Percentiles rank a stretch among this genome's conserved stretches.
Evolutionary conservation across 495 filamentous ascomycete species (phyloP).

Genomic region (Penicillium psychrofluorescens): DNA sequence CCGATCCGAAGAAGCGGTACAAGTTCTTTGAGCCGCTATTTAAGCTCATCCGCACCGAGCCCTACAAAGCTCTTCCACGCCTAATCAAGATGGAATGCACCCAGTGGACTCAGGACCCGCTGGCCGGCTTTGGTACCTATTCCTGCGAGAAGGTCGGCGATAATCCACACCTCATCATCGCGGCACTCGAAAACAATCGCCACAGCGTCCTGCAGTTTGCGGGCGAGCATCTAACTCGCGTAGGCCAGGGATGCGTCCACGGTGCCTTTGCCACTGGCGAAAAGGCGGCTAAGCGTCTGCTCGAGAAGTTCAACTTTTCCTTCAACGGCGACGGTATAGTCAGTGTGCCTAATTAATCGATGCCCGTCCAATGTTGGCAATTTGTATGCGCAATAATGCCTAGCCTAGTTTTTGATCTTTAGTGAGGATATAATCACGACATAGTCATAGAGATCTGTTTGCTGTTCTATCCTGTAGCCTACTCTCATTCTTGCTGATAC

Average conservation of each 20-base stretch:
- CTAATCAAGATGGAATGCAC: constrained; percentile 17
- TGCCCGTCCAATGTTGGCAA: too few species aligned
- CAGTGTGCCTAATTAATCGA: too few species aligned
- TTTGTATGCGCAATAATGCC: too few species aligned
- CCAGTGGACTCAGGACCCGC: constrained; percentile 19
- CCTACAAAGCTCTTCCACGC: constrained; percentile 16
- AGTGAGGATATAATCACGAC: too few species aligned
- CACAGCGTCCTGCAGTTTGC: constrained; percentile 16
- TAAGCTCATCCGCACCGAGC: constrained; percentile 16
- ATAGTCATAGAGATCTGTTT: too few species aligned
- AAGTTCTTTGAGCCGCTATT: constrained; percentile 18
- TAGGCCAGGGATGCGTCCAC: constrained; percentile 18
- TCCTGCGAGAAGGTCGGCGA: constrained; percentile 19
- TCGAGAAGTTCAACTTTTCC: constrained; percentile 11
- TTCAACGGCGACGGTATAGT: constrained; percentile 1
- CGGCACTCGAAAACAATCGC: constrained; percentile 12
- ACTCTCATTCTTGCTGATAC: too few species aligned
- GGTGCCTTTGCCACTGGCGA: constrained; percentile 17
- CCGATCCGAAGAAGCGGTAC: constrained; percentile 13
- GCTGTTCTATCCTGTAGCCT: too few species aligned
- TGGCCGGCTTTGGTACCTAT: constrained; percentile 17
- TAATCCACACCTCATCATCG: constrained; percentile 10
- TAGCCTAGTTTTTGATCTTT: too few species aligned
- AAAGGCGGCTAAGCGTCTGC: constrained; percentile 13
- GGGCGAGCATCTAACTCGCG: constrained; percentile 16